Evolutionary conservation across 106 monocot genomes (phyloP).

Genomic region (Dendrobium officinale): DNA sequence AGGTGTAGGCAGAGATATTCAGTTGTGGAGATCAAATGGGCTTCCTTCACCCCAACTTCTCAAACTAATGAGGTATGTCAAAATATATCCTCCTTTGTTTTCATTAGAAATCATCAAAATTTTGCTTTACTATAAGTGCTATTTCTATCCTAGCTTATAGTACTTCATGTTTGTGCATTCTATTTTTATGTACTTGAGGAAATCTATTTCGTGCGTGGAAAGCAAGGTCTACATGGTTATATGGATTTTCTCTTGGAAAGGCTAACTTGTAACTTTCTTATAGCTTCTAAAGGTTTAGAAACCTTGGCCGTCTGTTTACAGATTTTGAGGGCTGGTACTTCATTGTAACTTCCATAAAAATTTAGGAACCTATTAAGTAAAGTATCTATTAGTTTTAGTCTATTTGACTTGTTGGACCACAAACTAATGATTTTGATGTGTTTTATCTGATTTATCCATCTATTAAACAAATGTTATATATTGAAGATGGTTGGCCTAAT

Average conservation of each 20-base stretch:
- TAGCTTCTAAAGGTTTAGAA: neutral
- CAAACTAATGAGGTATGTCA: conserved; percentile 85
- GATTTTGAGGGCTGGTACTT: neutral
- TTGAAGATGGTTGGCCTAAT: neutral
- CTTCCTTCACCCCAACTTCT: conserved; percentile 67
- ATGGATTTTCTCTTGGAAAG: neutral
- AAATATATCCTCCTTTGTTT: conserved; percentile 4
- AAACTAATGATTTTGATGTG: neutral
- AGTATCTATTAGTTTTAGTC: neutral
- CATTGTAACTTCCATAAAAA: neutral
- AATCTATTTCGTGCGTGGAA: neutral
- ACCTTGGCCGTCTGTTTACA: neutral
- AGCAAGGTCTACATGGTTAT: neutral
- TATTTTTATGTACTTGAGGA: neutral
- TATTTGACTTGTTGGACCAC: neutral
- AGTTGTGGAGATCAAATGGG: conserved; percentile 75
- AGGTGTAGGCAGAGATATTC: conserved; percentile 25
- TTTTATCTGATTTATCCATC: neutral
- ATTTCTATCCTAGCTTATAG: conserved; percentile 1
- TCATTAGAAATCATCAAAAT: neutral
- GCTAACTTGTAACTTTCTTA: neutral
- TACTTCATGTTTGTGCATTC: neutral
- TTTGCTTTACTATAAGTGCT: neutral
- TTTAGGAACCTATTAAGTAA: neutral
- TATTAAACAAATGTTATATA: neutral